A percentile compares a stretch with the other conserved stretches of the same genome.
Evolutionary conservation across 106 monocot genomes (phyloP).

Genomic region (Cymbidium sinense): DNA sequence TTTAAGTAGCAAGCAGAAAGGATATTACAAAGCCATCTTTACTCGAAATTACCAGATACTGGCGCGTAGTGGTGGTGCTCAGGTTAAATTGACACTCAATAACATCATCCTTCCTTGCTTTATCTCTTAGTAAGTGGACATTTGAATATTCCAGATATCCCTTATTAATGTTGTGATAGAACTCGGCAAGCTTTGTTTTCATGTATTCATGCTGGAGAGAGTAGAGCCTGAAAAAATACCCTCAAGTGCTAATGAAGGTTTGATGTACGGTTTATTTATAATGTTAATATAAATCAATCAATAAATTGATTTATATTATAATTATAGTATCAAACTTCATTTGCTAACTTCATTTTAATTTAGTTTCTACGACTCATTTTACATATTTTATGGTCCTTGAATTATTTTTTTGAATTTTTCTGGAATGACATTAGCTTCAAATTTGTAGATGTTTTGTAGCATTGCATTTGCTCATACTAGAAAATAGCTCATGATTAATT

Average conservation of each 20-base stretch:
- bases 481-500: no score
- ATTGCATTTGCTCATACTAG: no score
- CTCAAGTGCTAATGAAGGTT: constrained; percentile 67
- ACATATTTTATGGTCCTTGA: neutral
- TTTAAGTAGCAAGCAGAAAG: constrained; percentile 85
- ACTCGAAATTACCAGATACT: constrained; percentile 92
- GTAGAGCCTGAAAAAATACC: constrained; percentile 80
- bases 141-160: constrained; percentile 56
- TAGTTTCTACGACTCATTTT: no score
- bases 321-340: no score
- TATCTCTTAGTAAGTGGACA: constrained; percentile 2
- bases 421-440: no score
- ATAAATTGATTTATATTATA: no score
- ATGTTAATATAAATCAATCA: no score
- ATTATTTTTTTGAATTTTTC: neutral
- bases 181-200: constrained; percentile 96
- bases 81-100: constrained; percentile 34
- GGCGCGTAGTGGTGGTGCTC: constrained; percentile 87
- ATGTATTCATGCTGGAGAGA: constrained; percentile 91
- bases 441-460: no score
- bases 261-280: constrained; percentile 37
- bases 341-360: no score
- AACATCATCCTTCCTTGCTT: neutral
- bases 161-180: constrained; percentile 99
- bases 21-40: constrained; percentile 96